Percentiles rank a stretch among this genome's conserved stretches.
Conservation (phyloP, 148 eudicot species). For the Vaccinium vitisidaea region DNA sequence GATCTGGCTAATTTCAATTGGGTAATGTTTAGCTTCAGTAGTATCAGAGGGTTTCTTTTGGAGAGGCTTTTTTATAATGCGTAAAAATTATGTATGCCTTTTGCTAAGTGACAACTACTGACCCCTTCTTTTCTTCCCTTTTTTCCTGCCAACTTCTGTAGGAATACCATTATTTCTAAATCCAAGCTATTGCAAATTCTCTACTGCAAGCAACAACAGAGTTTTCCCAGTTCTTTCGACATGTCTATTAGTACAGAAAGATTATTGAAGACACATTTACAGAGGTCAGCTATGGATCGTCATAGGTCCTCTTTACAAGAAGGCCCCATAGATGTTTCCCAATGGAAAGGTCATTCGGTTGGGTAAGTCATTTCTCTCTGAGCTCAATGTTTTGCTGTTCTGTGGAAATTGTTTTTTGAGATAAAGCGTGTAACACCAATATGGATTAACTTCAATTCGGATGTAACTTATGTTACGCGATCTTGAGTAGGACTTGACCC, state of each 20-base stretch:
- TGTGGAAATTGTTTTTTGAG: neutral
- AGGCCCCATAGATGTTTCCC: conserved; percentile 45
- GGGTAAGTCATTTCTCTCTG: conserved; percentile 43
- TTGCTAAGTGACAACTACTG: neutral
- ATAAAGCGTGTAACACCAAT: neutral
- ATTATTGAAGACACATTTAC: conserved; percentile 37
- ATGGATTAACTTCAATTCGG: neutral
- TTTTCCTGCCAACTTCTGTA: conserved; percentile 22
- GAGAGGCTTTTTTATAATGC: neutral
- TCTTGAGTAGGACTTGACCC: neutral
- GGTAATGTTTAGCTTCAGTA: neutral
- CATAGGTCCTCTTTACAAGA: conserved; percentile 54
- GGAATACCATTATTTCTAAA: conserved; percentile 46
- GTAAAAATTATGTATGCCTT: neutral
- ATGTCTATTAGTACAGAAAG: conserved; percentile 24
- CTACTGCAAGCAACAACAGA: conserved; percentile 40
- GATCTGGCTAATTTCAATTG: neutral
- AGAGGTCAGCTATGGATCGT: conserved; percentile 55
- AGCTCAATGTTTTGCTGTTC: neutral
- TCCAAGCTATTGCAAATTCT: conserved; percentile 44
- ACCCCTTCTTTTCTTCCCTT: neutral
- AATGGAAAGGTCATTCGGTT: conserved; percentile 71
- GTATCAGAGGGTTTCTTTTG: neutral
- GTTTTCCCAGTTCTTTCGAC: conserved; percentile 23
- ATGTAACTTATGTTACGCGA: neutral